Conservation (phyloP, 306 rosid genomes). For the Cajanus cajan region DNA sequence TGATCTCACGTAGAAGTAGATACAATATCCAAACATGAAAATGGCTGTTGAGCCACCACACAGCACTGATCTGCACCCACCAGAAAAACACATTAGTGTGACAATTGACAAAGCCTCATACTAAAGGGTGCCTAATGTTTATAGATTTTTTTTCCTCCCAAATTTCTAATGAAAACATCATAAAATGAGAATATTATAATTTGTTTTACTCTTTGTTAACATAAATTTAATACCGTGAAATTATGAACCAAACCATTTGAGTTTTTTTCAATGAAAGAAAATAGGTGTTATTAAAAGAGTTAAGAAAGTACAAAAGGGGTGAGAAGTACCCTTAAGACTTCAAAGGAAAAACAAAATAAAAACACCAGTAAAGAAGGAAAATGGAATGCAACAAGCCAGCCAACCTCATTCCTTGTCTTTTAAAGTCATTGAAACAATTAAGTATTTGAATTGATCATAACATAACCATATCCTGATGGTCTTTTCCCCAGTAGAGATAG, state of each 20-base stretch:
- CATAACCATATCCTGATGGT: background rate
- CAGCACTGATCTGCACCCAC: conserved; percentile 69
- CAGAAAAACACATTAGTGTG: conserved; percentile 10
- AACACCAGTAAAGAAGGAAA: background rate
- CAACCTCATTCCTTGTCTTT: background rate
- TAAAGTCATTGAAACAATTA: background rate
- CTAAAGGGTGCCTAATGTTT: background rate
- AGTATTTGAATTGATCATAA: conserved; percentile 2
- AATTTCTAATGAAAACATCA: background rate
- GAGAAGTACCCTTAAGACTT: background rate
- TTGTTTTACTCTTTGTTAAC: background rate
- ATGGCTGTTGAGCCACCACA: conserved; percentile 77
- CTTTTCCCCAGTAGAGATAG: background rate
- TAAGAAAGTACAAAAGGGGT: background rate
- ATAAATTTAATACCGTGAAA: background rate
- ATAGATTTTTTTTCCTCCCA: background rate
- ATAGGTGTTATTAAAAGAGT: background rate
- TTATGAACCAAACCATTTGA: background rate
- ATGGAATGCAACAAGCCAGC: conserved; percentile 1
- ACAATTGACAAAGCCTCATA: background rate
- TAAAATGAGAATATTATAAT: background rate
- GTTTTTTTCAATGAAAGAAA: background rate
- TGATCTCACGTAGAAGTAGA: conserved; percentile 68
- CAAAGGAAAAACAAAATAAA: background rate
- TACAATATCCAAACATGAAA: conserved; percentile 67